A percentile compares a stretch with the other conserved stretches of the same genome.
phyloP scores from a whole-genome alignment of 2,329 filamentous ascomycete species.

The Ascochyta pisi region DNA sequence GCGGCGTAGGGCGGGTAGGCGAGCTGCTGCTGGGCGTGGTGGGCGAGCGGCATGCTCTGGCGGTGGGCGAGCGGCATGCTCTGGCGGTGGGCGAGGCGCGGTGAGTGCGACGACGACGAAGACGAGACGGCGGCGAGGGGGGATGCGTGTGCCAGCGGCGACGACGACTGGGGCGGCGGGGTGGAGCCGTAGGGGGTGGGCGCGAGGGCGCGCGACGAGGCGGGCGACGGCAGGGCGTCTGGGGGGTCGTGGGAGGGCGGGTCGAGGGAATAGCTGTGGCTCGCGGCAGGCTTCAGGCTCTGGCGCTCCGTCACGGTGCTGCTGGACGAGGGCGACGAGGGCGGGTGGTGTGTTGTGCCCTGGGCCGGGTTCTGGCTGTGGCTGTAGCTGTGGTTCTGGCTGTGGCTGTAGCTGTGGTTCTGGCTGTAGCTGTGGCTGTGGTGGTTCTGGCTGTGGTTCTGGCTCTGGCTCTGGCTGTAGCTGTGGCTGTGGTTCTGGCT shows the following conservation, averaged over 20 bases:
- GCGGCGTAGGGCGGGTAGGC: slow-evolving; percentile 41
- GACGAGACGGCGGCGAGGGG: slow-evolving; percentile 31
- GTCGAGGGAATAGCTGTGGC: slow-evolving; percentile 15
- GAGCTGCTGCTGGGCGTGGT: no score
- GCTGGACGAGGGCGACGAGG: slow-evolving; percentile 31
- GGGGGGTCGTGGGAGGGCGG: slow-evolving; percentile 36
- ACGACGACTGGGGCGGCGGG: slow-evolving; percentile 29
- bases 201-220: slow-evolving; percentile 50
- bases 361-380: no score
- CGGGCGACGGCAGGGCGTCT: slow-evolving; percentile 34
- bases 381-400: no score
- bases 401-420: no score
- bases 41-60: no score
- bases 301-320: slow-evolving; percentile 50
- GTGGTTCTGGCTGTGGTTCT: no score
- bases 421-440: no score
- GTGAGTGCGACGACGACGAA: slow-evolving; percentile 36
- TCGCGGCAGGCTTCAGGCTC: slow-evolving; percentile 6
- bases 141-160: slow-evolving; percentile 31
- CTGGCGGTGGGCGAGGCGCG: slow-evolving; percentile 51
- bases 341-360: no score
- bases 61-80: slow-evolving; percentile 53
- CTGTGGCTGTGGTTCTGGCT: slow-evolving; percentile 1
- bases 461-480: no score
- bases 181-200: slow-evolving; percentile 48